Conservation (phyloP, 768 basidiomycete species). For the Sarcodon aspratus region DNA sequence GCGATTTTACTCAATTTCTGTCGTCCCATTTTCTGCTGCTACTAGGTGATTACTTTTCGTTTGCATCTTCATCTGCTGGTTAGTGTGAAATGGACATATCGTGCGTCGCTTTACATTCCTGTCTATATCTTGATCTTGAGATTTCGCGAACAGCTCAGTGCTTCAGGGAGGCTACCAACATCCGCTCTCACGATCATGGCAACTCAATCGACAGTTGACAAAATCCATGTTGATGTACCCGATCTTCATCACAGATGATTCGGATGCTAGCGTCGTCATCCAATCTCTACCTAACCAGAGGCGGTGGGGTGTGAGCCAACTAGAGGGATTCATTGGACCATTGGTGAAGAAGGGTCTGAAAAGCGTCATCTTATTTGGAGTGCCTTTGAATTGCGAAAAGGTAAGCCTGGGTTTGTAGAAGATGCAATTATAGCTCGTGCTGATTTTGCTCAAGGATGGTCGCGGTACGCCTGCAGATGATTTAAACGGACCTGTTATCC, state of each 20-base stretch:
- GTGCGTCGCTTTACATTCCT: neutral
- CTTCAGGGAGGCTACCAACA: constrained; percentile 93
- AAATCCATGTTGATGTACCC: constrained; percentile 99
- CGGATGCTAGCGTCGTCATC: constrained; percentile 73
- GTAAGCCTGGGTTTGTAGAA: constrained; percentile 22
- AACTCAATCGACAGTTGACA: constrained; percentile 65
- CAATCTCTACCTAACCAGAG: constrained; percentile 74
- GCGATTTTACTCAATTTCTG: no score
- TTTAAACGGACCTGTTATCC: constrained; percentile 82
- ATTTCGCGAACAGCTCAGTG: constrained; percentile 41
- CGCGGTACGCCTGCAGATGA: constrained; percentile 88
- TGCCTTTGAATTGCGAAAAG: constrained; percentile 73
- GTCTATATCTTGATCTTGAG: no score
- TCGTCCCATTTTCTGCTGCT: no score
- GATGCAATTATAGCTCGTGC: neutral
- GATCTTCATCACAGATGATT: constrained; percentile 95
- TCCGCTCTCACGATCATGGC: constrained; percentile 81
- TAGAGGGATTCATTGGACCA: constrained; percentile 80
- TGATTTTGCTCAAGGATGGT: constrained; percentile 42
- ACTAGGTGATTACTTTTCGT: no score
- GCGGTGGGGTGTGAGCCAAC: constrained; percentile 89
- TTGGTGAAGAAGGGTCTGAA: constrained; percentile 82
- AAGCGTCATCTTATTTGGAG: constrained; percentile 93
- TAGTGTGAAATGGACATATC: no score
- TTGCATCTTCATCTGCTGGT: no score